Evolutionary conservation across 2,329 filamentous ascomycete genomes (phyloP), one percentile per base, ranked within the genome.

Genomic region (Phyllosticta capitalensis): DNA sequence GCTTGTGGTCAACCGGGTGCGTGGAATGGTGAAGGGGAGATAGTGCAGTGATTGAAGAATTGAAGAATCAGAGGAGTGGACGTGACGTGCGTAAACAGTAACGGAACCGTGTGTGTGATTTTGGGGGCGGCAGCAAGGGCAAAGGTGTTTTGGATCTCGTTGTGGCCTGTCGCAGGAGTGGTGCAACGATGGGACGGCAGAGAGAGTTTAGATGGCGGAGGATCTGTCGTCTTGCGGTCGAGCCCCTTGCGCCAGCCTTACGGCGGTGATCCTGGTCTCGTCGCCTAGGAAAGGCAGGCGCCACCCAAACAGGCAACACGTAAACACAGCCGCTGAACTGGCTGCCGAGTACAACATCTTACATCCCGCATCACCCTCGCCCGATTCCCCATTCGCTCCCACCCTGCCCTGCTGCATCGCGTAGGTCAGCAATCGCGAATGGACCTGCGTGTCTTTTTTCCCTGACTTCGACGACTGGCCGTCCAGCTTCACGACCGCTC

Each of bases 271-370:
- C 38, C 38, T 45, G 38, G 38, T 17, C 14, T n/a, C 38, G 38
- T 45, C 38, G 38, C 38, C 38, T 45, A 45, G 38, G 38, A 45
- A 45, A 45, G 38, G 38, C 38, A 45, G 56, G 50, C n/a, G 56
- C 53, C 51, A 45, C 56, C 56, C 56, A 58, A 51, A 52, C 55
- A 58, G 55, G 55, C 52, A 58, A 49, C 24, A 52, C 26, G 55
- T 58, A 58, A 58, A 58, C 55, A 58, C 50, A 50, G 55, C 55
- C 9, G 33, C 33, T 50, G n/a, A 49, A 52, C 20, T 51, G 12
- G 38, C 33, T 45, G 38, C 38, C 38, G 38, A 45, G 38, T 45
- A 45, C 38, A 45, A 45, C 38, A 45, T 45, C 38, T 26, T 26
- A 7, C 14, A 45, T 45, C 38, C 38, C 38, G 38, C 38, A 45